These are phyloP conservation scores for Petrea volubilis DNA, from an alignment of 257 asterid species.

Conservation along the genomic window DNA sequence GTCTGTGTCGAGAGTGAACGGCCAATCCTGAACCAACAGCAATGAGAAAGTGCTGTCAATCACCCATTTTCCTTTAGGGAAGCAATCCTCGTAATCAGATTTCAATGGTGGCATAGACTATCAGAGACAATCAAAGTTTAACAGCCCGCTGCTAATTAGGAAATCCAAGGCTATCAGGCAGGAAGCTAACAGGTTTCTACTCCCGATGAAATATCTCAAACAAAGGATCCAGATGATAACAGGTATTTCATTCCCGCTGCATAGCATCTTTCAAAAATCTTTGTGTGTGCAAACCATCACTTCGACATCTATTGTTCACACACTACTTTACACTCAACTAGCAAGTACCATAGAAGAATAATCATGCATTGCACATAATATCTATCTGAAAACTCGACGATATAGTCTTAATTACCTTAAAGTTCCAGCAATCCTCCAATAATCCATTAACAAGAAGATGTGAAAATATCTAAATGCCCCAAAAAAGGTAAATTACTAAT, in stretches of 20 bases:
- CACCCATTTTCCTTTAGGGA: background rate
- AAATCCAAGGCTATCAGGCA: background rate
- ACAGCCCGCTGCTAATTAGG: background rate
- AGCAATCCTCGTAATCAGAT: background rate
- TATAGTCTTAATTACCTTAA: background rate
- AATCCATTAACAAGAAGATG: background rate
- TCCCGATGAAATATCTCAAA: background rate
- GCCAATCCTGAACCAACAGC: background rate
- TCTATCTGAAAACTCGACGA: background rate
- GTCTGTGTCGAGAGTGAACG: background rate
- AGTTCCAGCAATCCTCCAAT: background rate
- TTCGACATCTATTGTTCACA: constrained; percentile 6
- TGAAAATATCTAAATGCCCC: background rate
- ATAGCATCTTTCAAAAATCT: background rate
- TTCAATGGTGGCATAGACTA: background rate
- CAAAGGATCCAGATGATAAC: background rate
- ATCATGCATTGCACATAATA: constrained; percentile 2
- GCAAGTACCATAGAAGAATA: background rate
- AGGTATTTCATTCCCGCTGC: background rate
- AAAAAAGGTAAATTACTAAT: background rate
- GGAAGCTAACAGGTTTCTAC: constrained; percentile 5
- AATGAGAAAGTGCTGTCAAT: background rate
- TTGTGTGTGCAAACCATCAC: background rate
- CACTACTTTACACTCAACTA: background rate
- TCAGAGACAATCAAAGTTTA: background rate